These are phyloP conservation scores for Paspalum notatum DNA, from an alignment of 176 grass and related monocot species.

Conservation along the genomic window DNA sequence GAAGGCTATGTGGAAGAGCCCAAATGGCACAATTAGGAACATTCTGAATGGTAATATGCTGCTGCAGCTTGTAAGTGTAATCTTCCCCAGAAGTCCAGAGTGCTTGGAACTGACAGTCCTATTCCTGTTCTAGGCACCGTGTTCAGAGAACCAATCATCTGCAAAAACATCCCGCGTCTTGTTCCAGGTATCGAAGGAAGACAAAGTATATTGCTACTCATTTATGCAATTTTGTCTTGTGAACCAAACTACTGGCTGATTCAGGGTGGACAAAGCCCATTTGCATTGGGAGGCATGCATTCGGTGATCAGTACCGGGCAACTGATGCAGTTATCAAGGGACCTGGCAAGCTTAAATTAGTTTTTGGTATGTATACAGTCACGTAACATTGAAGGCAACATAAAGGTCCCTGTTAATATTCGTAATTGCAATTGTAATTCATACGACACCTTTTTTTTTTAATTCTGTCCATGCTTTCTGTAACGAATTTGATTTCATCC, in stretches of 20 bases:
- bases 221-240: conserved; percentile 18
- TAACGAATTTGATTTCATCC: background rate
- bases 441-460: background rate
- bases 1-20: conserved; percentile 80
- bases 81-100: background rate
- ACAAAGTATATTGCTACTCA: background rate
- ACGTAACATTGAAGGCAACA: background rate
- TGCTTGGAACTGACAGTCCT: conserved; percentile 14
- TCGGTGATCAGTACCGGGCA: conserved; percentile 79
- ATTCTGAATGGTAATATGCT: conserved; percentile 68
- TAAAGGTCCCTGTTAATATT: conserved; percentile 3
- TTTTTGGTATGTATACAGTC: conserved; percentile 56
- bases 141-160: conserved; percentile 82
- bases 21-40: conserved; percentile 82
- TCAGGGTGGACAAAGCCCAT: conserved; percentile 85
- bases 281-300: conserved; percentile 86
- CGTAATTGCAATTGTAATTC: background rate
- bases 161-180: conserved; percentile 68
- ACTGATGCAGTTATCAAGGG: conserved; percentile 78
- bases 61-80: background rate
- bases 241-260: conserved; percentile 21
- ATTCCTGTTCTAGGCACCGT: conserved; percentile 64
- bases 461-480: background rate
- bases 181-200: conserved; percentile 59
- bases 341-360: conserved; percentile 81